Percentiles rank a stretch among this genome's conserved stretches.
Evolutionary conservation across 306 rosid species (phyloP).

Genomic region (Cucurbita argyrosperma): DNA sequence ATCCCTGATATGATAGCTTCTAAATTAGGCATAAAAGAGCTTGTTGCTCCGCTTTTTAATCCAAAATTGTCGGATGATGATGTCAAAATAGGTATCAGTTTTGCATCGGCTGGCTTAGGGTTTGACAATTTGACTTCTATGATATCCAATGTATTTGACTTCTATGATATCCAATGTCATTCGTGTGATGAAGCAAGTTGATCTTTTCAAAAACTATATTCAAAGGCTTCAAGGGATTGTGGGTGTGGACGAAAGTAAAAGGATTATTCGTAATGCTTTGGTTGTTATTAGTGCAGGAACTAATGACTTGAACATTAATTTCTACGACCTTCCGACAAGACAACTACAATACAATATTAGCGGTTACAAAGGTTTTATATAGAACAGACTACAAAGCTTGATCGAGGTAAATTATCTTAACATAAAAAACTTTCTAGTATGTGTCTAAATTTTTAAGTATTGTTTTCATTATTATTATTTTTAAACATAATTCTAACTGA

Average conservation of each 20-base stretch:
- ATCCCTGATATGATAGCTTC: conserved; percentile 45
- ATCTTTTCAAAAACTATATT: conserved; percentile 28
- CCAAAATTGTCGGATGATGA: conserved; percentile 16
- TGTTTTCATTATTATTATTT: conserved; percentile 1
- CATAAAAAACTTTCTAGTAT: too few species aligned
- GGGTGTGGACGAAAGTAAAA: conserved; percentile 26
- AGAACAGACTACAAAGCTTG: conserved; percentile 17
- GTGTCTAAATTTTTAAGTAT: not conserved
- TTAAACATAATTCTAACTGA: too few species aligned
- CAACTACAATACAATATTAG: conserved; percentile 19
- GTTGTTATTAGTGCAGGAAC: conserved; percentile 41
- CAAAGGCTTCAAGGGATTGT: conserved; percentile 22
- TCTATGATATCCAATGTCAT: conserved; percentile 12
- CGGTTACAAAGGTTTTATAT: conserved; percentile 46
- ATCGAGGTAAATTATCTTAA: conserved; percentile 20
- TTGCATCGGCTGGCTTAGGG: conserved; percentile 44
- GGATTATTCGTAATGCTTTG: conserved; percentile 22
- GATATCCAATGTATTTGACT: conserved; percentile 19
- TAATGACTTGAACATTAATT: conserved; percentile 42
- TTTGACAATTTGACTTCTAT: conserved; percentile 31
- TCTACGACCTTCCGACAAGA: conserved; percentile 36
- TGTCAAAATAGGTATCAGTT: conserved; percentile 41
- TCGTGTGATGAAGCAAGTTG: conserved; percentile 30
- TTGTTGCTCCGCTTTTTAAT: conserved; percentile 38
- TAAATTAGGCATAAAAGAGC: conserved; percentile 6